Conservation (phyloP, 192 early-diverging fungal species). For the Dissophora ornata region DNA sequence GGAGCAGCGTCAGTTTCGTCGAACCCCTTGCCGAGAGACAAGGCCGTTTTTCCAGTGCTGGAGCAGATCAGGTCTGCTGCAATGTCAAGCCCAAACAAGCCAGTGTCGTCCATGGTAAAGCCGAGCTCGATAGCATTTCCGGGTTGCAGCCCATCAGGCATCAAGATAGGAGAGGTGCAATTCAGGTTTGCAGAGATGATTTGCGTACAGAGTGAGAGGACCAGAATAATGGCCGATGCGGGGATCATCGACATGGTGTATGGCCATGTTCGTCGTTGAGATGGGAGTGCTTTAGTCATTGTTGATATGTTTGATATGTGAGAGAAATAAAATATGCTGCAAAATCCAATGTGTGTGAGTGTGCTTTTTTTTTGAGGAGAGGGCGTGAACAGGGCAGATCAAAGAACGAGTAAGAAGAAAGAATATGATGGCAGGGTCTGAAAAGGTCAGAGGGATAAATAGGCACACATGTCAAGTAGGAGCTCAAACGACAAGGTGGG, state of each 20-base stretch:
- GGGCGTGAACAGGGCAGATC: too few species aligned
- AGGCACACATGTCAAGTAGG: too few species aligned
- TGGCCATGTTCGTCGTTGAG: too few species aligned
- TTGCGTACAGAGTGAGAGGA: neutral
- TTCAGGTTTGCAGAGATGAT: constrained; percentile 13
- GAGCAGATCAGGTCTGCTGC: constrained; percentile 35
- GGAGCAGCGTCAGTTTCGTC: neutral
- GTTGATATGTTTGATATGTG: too few species aligned
- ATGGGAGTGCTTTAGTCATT: too few species aligned
- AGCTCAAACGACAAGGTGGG: too few species aligned
- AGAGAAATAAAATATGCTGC: too few species aligned
- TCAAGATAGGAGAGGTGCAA: constrained; percentile 11
- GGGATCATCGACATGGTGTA: too few species aligned
- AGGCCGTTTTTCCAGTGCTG: neutral
- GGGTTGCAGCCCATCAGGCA: neutral
- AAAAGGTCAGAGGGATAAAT: too few species aligned
- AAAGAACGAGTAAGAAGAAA: neutral
- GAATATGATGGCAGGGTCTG: too few species aligned
- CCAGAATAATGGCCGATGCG: neutral
- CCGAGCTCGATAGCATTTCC: constrained; percentile 16
- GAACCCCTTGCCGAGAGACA: constrained; percentile 13
- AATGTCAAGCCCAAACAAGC: neutral
- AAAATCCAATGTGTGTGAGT: too few species aligned
- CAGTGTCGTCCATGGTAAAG: neutral
- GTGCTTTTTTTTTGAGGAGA: too few species aligned